Percentiles rank a stretch among this genome's conserved stretches.
phyloP scores from a whole-genome alignment of 164 flowering plant genomes.

The Umbellularia californica region DNA sequence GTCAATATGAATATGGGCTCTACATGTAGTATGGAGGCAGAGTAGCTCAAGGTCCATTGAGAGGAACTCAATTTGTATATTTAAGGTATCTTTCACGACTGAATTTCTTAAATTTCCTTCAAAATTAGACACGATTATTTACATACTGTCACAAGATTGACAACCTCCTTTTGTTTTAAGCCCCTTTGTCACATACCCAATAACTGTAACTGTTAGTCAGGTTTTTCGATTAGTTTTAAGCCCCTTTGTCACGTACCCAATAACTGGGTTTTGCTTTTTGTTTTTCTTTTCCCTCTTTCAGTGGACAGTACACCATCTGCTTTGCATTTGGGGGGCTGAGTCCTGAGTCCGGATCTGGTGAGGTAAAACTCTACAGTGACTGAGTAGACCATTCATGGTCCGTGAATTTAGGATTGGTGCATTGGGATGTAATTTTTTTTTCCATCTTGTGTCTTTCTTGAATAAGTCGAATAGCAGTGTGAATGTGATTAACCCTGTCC shows the following conservation, averaged over 20 bases:
- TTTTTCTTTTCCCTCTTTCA: too few relatives aligned
- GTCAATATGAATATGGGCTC: slow-evolving; percentile 47
- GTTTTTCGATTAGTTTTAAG: background rate
- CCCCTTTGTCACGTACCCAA: background rate
- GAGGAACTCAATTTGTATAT: slow-evolving; percentile 56
- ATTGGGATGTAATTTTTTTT: too few relatives aligned
- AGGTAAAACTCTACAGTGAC: too few relatives aligned
- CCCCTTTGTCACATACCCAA: too few relatives aligned
- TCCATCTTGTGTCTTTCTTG: background rate
- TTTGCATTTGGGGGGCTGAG: background rate
- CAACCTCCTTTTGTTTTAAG: too few relatives aligned
- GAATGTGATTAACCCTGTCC: too few relatives aligned
- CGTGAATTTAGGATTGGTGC: too few relatives aligned
- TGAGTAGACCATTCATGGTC: too few relatives aligned
- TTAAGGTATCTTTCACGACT: slow-evolving; percentile 52
- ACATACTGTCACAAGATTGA: background rate
- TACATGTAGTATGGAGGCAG: slow-evolving; percentile 60
- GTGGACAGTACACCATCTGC: background rate
- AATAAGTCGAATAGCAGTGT: too few relatives aligned
- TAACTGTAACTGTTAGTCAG: background rate
- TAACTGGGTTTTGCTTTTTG: background rate
- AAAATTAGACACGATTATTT: too few relatives aligned
- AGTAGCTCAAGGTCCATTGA: slow-evolving; percentile 62
- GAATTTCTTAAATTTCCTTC: background rate
- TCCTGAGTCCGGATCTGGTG: background rate